phyloP scores from a whole-genome alignment of 2,329 filamentous ascomycete species.

The Thermochaetoides dissita region DNA sequence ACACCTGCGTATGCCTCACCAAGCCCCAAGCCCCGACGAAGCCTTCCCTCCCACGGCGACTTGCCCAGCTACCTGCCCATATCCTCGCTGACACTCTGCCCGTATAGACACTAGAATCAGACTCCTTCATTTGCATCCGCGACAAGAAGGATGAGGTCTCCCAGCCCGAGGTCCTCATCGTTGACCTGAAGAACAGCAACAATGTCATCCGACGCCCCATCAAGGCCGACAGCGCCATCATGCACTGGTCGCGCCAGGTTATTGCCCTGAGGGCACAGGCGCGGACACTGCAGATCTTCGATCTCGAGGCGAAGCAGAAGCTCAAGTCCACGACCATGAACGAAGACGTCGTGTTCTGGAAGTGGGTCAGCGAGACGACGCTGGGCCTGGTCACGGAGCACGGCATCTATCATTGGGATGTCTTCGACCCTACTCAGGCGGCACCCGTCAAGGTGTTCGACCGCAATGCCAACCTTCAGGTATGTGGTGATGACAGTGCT shows the following conservation, averaged over 20 bases:
- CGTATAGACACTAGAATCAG: slow-evolving; percentile 84
- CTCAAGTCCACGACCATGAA: slow-evolving; percentile 93
- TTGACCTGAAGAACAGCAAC: slow-evolving; percentile 96
- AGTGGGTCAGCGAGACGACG: slow-evolving; percentile 86
- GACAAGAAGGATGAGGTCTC: slow-evolving; percentile 79
- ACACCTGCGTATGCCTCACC: slow-evolving; percentile 57
- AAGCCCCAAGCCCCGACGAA: not conserved
- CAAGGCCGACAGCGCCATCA: slow-evolving; percentile 98
- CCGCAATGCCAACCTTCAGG: slow-evolving; percentile 75
- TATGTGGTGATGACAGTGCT: slow-evolving; percentile 29
- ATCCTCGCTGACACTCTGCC: slow-evolving; percentile 13
- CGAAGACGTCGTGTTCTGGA: slow-evolving; percentile 98
- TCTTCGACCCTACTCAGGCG: slow-evolving; percentile 70
- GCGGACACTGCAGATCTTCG: slow-evolving; percentile 93
- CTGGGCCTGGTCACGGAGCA: slow-evolving; percentile 83
- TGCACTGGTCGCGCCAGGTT: slow-evolving; percentile 95
- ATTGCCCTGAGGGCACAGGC: slow-evolving; percentile 93
- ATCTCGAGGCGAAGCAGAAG: slow-evolving; percentile 83
- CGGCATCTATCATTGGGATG: slow-evolving; percentile 94
- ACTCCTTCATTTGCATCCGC: slow-evolving; percentile 89
- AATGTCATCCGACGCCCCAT: slow-evolving; percentile 89
- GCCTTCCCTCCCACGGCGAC: slow-evolving; percentile 2
- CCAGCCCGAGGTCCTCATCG: slow-evolving; percentile 86
- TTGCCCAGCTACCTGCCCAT: not conserved
- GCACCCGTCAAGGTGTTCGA: slow-evolving; percentile 86